Percentiles rank a stretch among this genome's conserved stretches.
These are phyloP conservation scores for Rhizopogon rudus DNA, from an alignment of 768 basidiomycete species.

Conservation along the genomic window DNA sequence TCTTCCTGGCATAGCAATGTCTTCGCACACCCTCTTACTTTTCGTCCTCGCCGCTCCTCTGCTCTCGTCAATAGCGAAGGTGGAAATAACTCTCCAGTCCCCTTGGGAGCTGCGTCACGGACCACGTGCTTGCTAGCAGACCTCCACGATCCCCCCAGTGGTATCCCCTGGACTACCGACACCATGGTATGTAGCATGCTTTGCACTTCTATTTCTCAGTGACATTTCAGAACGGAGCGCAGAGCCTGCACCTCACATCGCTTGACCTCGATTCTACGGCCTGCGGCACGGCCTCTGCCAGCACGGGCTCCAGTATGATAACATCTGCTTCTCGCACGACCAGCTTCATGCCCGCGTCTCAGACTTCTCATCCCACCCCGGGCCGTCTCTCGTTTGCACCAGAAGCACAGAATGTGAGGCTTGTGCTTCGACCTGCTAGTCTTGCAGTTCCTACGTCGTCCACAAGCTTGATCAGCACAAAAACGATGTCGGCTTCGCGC, in stretches of 20 bases:
- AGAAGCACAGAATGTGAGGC: slow-evolving; percentile 36
- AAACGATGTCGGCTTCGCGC: neutral
- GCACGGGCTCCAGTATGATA: neutral
- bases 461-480: neutral
- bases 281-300: slow-evolving; percentile 3
- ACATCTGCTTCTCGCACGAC: slow-evolving; percentile 10
- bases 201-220: neutral
- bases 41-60: slow-evolving; percentile 13
- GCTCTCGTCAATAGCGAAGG: slow-evolving; percentile 19
- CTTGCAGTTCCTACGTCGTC: slow-evolving; percentile 22
- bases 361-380: slow-evolving; percentile 3
- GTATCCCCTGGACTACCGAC: slow-evolving; percentile 39
- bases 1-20: too few species aligned
- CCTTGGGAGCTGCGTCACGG: slow-evolving; percentile 1
- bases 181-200: slow-evolving; percentile 37
- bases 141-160: slow-evolving; percentile 9
- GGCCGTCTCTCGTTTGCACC: slow-evolving; percentile 1
- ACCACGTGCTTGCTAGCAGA: too few species aligned
- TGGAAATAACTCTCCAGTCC: slow-evolving; percentile 23
- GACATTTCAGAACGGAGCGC: neutral
- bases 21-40: too few species aligned
- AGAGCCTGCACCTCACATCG: slow-evolving; percentile 17
- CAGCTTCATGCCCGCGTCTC: slow-evolving; percentile 7
- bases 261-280: slow-evolving; percentile 14
- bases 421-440: slow-evolving; percentile 44